phyloP scores from a whole-genome alignment of 768 basidiomycete genomes.

The Podaxis sp. region DNA sequence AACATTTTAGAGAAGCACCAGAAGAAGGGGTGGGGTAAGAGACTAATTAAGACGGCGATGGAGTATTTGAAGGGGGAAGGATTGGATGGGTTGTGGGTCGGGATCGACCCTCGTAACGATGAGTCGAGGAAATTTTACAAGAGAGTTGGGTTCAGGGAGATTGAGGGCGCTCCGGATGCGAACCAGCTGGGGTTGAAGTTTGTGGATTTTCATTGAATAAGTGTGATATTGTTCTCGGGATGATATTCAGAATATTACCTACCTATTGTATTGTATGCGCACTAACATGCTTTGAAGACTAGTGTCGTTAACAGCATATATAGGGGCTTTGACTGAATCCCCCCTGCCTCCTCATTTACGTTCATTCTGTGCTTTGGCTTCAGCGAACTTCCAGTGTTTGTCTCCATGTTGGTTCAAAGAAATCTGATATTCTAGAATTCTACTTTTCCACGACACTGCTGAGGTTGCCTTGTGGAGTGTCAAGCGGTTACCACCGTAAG shows the following conservation, averaged over 20 bases:
- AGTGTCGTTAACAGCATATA: too few relatives aligned
- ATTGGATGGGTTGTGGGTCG: conserved; percentile 62
- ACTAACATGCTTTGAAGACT: too few relatives aligned
- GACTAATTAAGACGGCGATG: conserved; percentile 55
- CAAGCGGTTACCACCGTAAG: too few relatives aligned
- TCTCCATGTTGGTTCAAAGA: too few relatives aligned
- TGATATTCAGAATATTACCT: background rate
- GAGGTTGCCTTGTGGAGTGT: too few relatives aligned
- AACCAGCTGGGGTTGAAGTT: conserved; percentile 58
- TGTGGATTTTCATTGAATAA: conserved; percentile 28
- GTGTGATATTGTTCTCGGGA: conserved; percentile 6
- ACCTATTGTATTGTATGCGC: too few relatives aligned
- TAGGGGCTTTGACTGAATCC: too few relatives aligned
- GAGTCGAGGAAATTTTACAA: conserved; percentile 62
- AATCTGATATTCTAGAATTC: too few relatives aligned
- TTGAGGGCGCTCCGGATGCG: conserved; percentile 50
- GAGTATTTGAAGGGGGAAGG: conserved; percentile 50
- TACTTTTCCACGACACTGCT: too few relatives aligned
- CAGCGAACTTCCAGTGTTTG: too few relatives aligned
- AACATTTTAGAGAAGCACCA: conserved; percentile 69
- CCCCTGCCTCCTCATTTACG: too few relatives aligned
- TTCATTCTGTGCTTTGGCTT: too few relatives aligned
- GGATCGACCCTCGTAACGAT: conserved; percentile 62
- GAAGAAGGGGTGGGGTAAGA: conserved; percentile 69
- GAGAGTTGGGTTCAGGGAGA: conserved; percentile 56